A percentile compares a stretch with the other conserved stretches of the same genome.
phyloP scores from a whole-genome alignment of 352 stramenopile species.

The Phytophthora nicotianae region DNA sequence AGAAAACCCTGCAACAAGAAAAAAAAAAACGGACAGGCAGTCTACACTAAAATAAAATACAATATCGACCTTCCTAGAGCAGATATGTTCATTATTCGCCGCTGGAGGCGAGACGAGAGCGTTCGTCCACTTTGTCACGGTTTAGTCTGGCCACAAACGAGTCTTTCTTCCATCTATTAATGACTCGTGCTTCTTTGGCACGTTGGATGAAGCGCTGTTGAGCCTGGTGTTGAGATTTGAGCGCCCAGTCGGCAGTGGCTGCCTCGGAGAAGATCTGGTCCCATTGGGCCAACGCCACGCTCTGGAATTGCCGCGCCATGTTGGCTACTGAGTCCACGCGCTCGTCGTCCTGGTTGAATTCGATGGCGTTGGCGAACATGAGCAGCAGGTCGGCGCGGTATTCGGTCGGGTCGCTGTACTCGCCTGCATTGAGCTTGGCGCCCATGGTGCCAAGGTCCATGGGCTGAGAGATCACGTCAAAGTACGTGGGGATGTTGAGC shows the following conservation, averaged over 20 bases:
- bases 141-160: conserved; percentile 87
- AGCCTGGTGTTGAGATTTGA: conserved; percentile 55
- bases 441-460: conserved; percentile 98
- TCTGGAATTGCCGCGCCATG: conserved; percentile 69
- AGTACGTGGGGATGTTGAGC: conserved; percentile 94
- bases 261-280: conserved; percentile 69
- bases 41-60: conserved; percentile 3
- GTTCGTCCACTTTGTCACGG: conserved; percentile 73
- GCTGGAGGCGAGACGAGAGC: conserved; percentile 32
- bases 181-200: conserved; percentile 53
- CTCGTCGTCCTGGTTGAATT: conserved; percentile 86
- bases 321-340: conserved; percentile 76
- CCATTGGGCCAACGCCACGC: conserved; percentile 52
- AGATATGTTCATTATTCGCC: conserved; percentile 28
- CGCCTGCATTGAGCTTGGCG: conserved; percentile 61
- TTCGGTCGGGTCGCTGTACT: conserved; percentile 59
- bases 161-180: conserved; percentile 70
- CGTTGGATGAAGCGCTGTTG: conserved; percentile 59
- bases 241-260: conserved; percentile 65
- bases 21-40: conserved; percentile 4
- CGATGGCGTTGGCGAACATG: conserved; percentile 88
- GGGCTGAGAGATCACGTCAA: conserved; percentile 92
- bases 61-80: not conserved
- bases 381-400: conserved; percentile 79
- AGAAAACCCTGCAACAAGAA: not conserved